Percentiles rank a stretch among this genome's conserved stretches.
Conservation (phyloP, 176 grass and related monocot species). For the Zoysia pacifica region DNA sequence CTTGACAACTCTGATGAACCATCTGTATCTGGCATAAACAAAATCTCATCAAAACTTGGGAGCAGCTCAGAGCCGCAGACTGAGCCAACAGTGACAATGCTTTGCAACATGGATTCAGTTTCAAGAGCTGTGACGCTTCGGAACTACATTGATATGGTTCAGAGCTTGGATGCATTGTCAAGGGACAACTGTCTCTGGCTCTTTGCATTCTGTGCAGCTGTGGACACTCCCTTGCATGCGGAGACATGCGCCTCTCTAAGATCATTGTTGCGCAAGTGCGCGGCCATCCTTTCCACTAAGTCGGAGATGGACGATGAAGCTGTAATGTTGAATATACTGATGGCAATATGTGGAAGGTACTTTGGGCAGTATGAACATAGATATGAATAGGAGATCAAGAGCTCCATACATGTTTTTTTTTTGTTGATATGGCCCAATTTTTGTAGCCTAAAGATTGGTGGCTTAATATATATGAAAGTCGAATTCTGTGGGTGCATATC, state of each 20-base stretch:
- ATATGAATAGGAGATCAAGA: neutral
- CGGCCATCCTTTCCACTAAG: slow-evolving; percentile 52
- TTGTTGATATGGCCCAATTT: neutral
- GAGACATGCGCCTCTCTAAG: slow-evolving; percentile 73
- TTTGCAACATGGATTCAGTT: slow-evolving; percentile 67
- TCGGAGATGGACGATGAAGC: slow-evolving; percentile 63
- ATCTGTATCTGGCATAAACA: neutral
- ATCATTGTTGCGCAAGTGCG: slow-evolving; percentile 67
- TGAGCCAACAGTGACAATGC: slow-evolving; percentile 48
- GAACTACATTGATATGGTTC: slow-evolving; percentile 64
- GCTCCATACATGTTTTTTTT: too few relatives aligned
- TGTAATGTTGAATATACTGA: slow-evolving; percentile 73
- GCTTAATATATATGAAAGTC: neutral
- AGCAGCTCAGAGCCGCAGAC: slow-evolving; percentile 42
- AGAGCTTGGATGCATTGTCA: slow-evolving; percentile 57
- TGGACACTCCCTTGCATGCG: slow-evolving; percentile 58
- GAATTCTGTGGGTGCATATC: neutral
- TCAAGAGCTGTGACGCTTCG: slow-evolving; percentile 57
- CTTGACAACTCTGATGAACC: slow-evolving; percentile 43
- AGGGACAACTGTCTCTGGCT: slow-evolving; percentile 80
- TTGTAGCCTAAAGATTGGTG: too few relatives aligned
- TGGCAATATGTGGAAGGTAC: slow-evolving; percentile 64
- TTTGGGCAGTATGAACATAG: slow-evolving; percentile 75
- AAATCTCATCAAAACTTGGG: slow-evolving; percentile 24
- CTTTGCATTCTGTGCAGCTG: slow-evolving; percentile 65